These are phyloP conservation scores for Phialophora verrucosa DNA, from an alignment of 2,329 filamentous ascomycete species.

Conservation along the genomic window DNA sequence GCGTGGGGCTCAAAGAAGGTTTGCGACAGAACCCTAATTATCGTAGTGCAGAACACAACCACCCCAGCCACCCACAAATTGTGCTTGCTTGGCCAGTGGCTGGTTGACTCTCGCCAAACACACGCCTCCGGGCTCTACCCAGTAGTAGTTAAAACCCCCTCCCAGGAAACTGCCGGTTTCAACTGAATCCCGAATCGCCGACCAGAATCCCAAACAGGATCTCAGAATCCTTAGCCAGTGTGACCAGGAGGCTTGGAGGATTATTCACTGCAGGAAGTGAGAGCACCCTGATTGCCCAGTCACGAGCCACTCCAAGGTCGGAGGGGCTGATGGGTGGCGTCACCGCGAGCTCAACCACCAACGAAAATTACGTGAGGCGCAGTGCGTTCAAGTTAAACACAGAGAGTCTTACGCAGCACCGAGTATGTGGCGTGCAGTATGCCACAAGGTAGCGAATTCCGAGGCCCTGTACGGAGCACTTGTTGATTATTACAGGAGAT, in stretches of 20 bases:
- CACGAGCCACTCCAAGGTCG: background rate
- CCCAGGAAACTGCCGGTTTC: constrained; percentile 16
- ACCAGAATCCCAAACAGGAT: background rate
- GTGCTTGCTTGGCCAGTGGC: constrained; percentile 13
- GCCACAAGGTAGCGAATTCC: background rate
- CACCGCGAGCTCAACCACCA: background rate
- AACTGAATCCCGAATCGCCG: constrained; percentile 20
- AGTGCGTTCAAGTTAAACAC: background rate
- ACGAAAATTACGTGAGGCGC: background rate
- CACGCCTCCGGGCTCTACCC: background rate
- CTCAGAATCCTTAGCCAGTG: background rate
- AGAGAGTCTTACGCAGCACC: background rate
- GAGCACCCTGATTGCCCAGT: background rate
- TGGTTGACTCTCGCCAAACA: constrained; percentile 9
- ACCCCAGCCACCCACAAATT: background rate
- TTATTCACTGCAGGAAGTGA: background rate
- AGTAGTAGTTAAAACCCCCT: background rate
- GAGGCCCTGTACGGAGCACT: background rate
- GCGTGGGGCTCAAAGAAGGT: constrained; percentile 13
- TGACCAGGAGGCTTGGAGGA: background rate
- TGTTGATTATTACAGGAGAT: too few relatives aligned
- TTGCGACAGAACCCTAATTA: constrained; percentile 9
- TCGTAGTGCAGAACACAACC: background rate
- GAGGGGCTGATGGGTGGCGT: background rate
- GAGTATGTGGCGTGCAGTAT: background rate